phyloP scores from a whole-genome alignment of 164 flowering plant genomes.

The Magnolia changhungtana region DNA sequence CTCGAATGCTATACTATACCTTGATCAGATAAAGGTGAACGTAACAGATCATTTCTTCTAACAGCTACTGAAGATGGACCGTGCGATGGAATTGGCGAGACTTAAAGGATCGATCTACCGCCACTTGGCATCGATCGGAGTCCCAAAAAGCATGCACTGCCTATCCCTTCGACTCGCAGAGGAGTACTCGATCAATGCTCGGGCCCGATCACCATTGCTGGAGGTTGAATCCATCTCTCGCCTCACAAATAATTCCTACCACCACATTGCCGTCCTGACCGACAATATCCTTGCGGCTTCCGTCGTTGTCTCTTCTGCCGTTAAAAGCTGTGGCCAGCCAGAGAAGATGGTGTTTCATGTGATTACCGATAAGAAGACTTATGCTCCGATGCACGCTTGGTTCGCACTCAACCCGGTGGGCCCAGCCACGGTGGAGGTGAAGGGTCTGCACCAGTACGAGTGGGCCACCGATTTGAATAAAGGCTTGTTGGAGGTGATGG shows the following conservation, averaged over 20 bases:
- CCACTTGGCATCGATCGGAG: slow-evolving; percentile 66
- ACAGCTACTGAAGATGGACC: slow-evolving; percentile 61
- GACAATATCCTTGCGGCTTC: slow-evolving; percentile 79
- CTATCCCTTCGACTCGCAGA: slow-evolving; percentile 57
- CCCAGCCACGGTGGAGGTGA: slow-evolving; percentile 65
- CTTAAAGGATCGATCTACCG: slow-evolving; percentile 48
- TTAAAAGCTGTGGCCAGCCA: slow-evolving; percentile 41
- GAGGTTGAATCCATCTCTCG: slow-evolving; percentile 47
- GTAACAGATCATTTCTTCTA: background rate
- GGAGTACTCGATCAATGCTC: slow-evolving; percentile 62
- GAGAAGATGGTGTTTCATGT: slow-evolving; percentile 66
- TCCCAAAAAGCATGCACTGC: slow-evolving; percentile 68
- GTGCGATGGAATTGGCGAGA: slow-evolving; percentile 39
- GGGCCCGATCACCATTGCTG: slow-evolving; percentile 60
- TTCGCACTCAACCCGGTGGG: slow-evolving; percentile 48
- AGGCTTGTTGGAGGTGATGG: slow-evolving; percentile 46
- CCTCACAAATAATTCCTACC: slow-evolving; percentile 48
- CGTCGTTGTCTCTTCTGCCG: slow-evolving; percentile 54
- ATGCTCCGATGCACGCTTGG: slow-evolving; percentile 80
- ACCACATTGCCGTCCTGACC: slow-evolving; percentile 59
- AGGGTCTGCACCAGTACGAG: slow-evolving; percentile 72
- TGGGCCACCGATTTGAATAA: slow-evolving; percentile 55
- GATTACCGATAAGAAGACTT: slow-evolving; percentile 78
- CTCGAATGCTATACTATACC: background rate
- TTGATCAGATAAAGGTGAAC: background rate